These are phyloP conservation scores for Aspergillus fumigatus DNA, from an alignment of 2,329 filamentous ascomycete genomes.

Conservation along the genomic window DNA sequence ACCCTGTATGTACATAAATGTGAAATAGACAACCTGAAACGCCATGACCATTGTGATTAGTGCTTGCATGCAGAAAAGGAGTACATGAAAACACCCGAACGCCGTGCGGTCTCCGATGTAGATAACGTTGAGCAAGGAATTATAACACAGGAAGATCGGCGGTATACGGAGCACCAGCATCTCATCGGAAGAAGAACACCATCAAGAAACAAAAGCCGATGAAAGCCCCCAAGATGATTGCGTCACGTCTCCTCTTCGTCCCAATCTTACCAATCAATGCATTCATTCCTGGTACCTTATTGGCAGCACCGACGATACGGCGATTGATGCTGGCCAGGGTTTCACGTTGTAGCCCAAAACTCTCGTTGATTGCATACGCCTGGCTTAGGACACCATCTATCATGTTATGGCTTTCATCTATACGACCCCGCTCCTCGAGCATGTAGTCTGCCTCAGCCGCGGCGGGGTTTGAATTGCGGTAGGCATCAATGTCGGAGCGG, in stretches of 20 bases:
- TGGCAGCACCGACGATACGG: conserved; percentile 82
- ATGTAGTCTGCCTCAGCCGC: conserved; percentile 93
- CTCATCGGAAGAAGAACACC: conserved; percentile 72
- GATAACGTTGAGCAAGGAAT: conserved; percentile 4
- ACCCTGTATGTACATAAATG: conserved; percentile 13
- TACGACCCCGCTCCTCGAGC: conserved; percentile 77
- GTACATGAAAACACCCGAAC: neutral
- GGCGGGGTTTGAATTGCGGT: conserved; percentile 75
- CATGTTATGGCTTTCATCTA: conserved; percentile 87
- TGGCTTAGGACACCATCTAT: conserved; percentile 88
- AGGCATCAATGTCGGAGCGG: conserved; percentile 85
- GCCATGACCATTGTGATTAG: neutral
- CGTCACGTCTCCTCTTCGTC: conserved; percentile 89
- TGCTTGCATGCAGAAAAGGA: neutral
- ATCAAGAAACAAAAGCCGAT: conserved; percentile 88
- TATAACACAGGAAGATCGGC: conserved; percentile 4
- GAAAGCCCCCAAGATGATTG: conserved; percentile 85
- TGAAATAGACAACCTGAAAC: conserved; percentile 8
- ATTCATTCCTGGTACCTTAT: conserved; percentile 90
- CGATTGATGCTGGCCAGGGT: conserved; percentile 83
- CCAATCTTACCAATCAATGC: conserved; percentile 87
- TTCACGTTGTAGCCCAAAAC: conserved; percentile 80
- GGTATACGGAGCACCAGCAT: neutral
- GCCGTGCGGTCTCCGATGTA: neutral
- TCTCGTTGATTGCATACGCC: conserved; percentile 95